Evolutionary conservation across 805 yeast species (phyloP).

Genomic region (Blastobotrys robertii): DNA sequence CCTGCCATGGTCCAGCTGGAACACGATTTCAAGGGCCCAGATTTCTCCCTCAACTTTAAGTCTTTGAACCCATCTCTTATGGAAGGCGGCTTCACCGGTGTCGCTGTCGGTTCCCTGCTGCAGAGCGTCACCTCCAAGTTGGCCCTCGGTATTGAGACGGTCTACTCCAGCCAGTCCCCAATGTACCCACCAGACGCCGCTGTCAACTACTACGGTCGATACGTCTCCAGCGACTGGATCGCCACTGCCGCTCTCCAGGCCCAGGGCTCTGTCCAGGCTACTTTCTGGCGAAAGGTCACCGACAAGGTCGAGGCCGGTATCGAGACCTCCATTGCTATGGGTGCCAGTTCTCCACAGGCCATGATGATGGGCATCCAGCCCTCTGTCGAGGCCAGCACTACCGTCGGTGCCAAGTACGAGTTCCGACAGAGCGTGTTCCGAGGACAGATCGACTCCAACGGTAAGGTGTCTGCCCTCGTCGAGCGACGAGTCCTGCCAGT

Average conservation of each 20-base stretch:
- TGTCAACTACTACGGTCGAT: slow-evolving; percentile 82
- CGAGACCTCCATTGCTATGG: slow-evolving; percentile 24
- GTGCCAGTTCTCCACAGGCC: slow-evolving; percentile 38
- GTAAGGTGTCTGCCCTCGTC: slow-evolving; percentile 82
- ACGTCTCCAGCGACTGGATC: slow-evolving; percentile 81
- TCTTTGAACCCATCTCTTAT: slow-evolving; percentile 79
- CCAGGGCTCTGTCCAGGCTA: slow-evolving; percentile 78
- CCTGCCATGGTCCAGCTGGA: slow-evolving; percentile 93
- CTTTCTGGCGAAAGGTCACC: slow-evolving; percentile 90
- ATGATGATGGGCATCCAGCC: slow-evolving; percentile 76
- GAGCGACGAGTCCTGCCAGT: slow-evolving; percentile 93
- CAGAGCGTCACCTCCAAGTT: slow-evolving; percentile 80
- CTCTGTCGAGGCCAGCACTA: slow-evolving; percentile 81
- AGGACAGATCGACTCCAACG: slow-evolving; percentile 85
- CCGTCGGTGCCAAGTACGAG: slow-evolving; percentile 95
- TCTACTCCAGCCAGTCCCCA: slow-evolving; percentile 58
- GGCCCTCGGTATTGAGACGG: slow-evolving; percentile 85
- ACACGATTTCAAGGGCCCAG: slow-evolving; percentile 88
- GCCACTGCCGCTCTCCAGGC: slow-evolving; percentile 91
- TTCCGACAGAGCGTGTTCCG: slow-evolving; percentile 93
- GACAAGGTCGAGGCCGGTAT: slow-evolving; percentile 66
- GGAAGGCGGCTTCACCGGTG: slow-evolving; percentile 76
- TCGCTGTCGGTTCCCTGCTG: slow-evolving; percentile 80
- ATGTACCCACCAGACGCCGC: slow-evolving; percentile 86
- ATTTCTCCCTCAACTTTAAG: slow-evolving; percentile 82